Percentiles rank a stretch among this genome's conserved stretches.
These are phyloP conservation scores for Talaromyces sp. DNA, from an alignment of 2,329 filamentous ascomycete genomes.

Conservation along the genomic window DNA sequence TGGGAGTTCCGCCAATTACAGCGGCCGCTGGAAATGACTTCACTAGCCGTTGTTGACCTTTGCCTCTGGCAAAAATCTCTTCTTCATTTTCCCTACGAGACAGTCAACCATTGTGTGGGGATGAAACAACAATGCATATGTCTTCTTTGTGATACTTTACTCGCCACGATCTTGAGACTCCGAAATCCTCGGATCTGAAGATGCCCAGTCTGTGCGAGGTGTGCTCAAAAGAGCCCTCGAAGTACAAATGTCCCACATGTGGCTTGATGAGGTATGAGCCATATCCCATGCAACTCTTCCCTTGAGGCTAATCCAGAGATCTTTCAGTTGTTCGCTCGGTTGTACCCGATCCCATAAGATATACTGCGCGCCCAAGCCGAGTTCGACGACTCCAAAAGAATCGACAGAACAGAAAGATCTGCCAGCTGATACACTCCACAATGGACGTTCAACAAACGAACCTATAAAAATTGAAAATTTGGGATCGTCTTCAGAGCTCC, in stretches of 20 bases:
- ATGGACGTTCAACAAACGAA: not conserved
- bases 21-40: not conserved
- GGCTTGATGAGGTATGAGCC: conserved; percentile 31
- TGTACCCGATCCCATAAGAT: conserved; percentile 43
- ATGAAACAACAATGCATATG: no score
- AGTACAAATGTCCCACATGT: conserved; percentile 37
- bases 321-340: conserved; percentile 39
- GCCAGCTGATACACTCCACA: conserved; percentile 1
- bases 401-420: conserved; percentile 3
- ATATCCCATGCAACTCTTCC: not conserved
- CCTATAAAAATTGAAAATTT: conserved; percentile 12
- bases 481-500: conserved; percentile 28
- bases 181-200: conserved; percentile 3
- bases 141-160: not conserved
- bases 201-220: conserved; percentile 34
- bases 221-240: conserved; percentile 31
- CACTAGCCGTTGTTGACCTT: not conserved
- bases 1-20: not conserved
- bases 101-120: no score
- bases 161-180: not conserved
- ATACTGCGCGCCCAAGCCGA: conserved; percentile 29
- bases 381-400: conserved; percentile 12
- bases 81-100: no score
- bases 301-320: not conserved
- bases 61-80: no score